phyloP scores from a whole-genome alignment of 1,284 basidiomycete species.

The Pseudozyma tsukubaensis region DNA sequence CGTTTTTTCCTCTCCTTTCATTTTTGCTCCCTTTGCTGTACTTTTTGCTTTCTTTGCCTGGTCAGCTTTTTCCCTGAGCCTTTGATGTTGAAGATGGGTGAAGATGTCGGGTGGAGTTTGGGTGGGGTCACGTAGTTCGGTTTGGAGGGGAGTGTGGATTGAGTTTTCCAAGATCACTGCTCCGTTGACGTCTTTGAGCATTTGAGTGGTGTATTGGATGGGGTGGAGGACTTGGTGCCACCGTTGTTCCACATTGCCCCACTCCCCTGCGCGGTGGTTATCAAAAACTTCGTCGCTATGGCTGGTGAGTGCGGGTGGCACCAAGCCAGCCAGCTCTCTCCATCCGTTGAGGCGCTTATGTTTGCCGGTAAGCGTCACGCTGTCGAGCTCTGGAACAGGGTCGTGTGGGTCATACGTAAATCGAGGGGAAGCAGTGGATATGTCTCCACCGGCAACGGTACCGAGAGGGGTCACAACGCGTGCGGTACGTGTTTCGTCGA shows the following conservation, averaged over 20 bases:
- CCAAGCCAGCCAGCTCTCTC: neutral
- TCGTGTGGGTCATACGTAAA: slow-evolving; percentile 7
- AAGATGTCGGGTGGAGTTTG: slow-evolving; percentile 3
- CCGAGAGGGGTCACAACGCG: slow-evolving; percentile 8
- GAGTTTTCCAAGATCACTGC: slow-evolving; percentile 22
- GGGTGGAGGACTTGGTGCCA: slow-evolving; percentile 23
- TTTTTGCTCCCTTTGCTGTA: neutral
- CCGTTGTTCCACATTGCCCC: neutral
- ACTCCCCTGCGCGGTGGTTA: neutral
- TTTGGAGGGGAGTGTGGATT: neutral
- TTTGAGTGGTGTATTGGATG: slow-evolving; percentile 17
- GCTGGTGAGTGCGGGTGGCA: slow-evolving; percentile 9
- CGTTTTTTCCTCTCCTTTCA: neutral
- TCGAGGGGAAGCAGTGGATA: neutral
- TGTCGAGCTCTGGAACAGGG: slow-evolving; percentile 2
- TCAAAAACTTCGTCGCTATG: slow-evolving; percentile 8
- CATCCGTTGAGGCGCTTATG: slow-evolving; percentile 9
- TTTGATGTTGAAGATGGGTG: neutral
- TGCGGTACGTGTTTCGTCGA: neutral
- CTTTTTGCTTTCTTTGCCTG: no score
- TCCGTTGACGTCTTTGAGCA: slow-evolving; percentile 12
- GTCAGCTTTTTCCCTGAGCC: neutral
- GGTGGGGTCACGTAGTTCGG: neutral
- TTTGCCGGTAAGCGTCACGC: neutral
- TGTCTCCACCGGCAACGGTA: neutral